Percentiles rank a stretch among this genome's conserved stretches.
Evolutionary conservation across 2,329 filamentous ascomycete genomes (phyloP).

Genomic region (Diaporthe amygdali): DNA sequence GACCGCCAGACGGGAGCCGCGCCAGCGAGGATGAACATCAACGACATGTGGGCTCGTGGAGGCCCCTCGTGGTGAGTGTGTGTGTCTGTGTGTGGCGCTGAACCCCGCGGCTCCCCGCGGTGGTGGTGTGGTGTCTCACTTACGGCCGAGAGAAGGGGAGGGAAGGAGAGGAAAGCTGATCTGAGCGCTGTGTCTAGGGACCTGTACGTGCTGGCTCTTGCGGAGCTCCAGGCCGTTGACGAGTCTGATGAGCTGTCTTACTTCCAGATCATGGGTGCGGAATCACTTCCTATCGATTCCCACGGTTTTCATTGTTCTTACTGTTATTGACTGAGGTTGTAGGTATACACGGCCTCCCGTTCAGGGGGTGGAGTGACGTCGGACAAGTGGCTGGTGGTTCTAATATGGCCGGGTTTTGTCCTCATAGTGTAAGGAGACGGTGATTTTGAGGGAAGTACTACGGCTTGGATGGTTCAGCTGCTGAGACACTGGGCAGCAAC

Average conservation of each 20-base stretch:
- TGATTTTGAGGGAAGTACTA: background rate
- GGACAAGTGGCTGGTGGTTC: constrained; percentile 40
- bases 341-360: constrained; percentile 41
- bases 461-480: background rate
- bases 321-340: constrained; percentile 8
- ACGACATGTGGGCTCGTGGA: constrained; percentile 45
- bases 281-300: constrained; percentile 22
- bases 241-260: constrained; percentile 51
- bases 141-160: background rate
- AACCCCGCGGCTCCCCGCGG: background rate
- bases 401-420: constrained; percentile 45
- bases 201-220: constrained; percentile 53
- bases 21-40: constrained; percentile 53
- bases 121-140: background rate
- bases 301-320: background rate
- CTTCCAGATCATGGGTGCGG: constrained; percentile 53
- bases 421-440: constrained; percentile 48
- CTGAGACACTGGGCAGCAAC: constrained; percentile 42
- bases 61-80: constrained; percentile 50
- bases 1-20: constrained; percentile 42
- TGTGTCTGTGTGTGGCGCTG: background rate
- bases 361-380: constrained; percentile 41
- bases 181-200: constrained; percentile 42
- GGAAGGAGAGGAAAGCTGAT: background rate
- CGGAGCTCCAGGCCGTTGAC: constrained; percentile 46